phyloP scores from a whole-genome alignment of 768 basidiomycete species.

The Dentipellis sp. region DNA sequence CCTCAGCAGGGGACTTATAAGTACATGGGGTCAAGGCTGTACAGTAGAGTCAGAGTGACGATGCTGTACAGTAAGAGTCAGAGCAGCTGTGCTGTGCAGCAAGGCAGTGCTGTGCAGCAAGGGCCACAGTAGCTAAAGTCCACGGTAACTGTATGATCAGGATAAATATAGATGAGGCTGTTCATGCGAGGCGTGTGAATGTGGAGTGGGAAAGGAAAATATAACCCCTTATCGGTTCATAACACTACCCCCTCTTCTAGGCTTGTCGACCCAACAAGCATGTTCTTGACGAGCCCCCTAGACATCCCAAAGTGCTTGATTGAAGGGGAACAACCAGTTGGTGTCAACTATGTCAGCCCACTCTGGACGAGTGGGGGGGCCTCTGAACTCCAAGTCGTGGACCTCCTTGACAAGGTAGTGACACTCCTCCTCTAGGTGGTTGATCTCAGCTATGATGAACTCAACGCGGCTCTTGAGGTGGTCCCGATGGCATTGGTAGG shows the following conservation, averaged over 20 bases:
- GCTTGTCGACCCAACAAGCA: not conserved
- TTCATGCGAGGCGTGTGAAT: too few species aligned
- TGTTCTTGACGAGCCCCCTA: not conserved
- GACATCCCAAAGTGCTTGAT: not conserved
- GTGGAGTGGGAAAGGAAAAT: too few species aligned
- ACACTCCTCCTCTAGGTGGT: not conserved
- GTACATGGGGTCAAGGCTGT: slow-evolving; percentile 28
- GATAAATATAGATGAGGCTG: too few species aligned
- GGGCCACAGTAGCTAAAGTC: not conserved
- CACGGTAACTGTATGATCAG: not conserved
- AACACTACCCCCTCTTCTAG: not conserved
- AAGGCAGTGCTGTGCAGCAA: too few species aligned
- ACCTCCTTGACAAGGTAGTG: not conserved
- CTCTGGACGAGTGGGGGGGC: not conserved
- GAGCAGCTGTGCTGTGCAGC: not conserved
- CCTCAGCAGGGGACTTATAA: slow-evolving; percentile 6
- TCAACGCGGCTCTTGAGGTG: not conserved
- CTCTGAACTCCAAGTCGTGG: not conserved
- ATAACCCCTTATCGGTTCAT: too few species aligned
- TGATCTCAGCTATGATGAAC: not conserved
- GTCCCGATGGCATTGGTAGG: not conserved
- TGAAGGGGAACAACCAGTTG: not conserved
- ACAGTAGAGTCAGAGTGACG: not conserved
- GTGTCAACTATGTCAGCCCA: not conserved
- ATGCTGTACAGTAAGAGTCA: too few species aligned